Percentiles rank a stretch among this genome's conserved stretches.
Conservation (phyloP, 169 alveolate species). For the Plasmodium reichenowi region DNA sequence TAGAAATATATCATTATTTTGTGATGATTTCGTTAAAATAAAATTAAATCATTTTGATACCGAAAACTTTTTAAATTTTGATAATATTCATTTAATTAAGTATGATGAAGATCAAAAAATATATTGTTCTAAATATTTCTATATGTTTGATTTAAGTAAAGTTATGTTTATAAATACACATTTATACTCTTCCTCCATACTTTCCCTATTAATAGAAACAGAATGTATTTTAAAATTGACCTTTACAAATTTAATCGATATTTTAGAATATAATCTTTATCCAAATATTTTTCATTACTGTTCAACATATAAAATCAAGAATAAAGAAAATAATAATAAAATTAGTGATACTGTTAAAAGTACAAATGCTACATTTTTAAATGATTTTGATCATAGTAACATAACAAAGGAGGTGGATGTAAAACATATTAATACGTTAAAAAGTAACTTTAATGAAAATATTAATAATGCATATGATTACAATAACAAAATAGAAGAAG, state of each 20-base stretch:
- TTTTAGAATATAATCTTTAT: conserved; percentile 35
- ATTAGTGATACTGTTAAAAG: not conserved
- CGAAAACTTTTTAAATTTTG: conserved; percentile 56
- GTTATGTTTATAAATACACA: conserved; percentile 49
- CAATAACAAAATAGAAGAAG: not conserved
- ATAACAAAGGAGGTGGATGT: not conserved
- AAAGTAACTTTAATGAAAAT: not conserved
- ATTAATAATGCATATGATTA: not conserved
- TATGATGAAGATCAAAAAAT: conserved; percentile 30
- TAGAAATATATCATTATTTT: not conserved
- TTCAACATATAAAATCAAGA: not conserved
- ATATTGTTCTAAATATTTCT: conserved; percentile 57
- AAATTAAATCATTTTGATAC: conserved; percentile 31
- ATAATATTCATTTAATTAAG: conserved; percentile 33
- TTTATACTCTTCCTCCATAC: conserved; percentile 30
- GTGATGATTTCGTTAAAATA: conserved; percentile 24
- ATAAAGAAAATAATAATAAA: not conserved
- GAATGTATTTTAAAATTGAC: conserved; percentile 20
- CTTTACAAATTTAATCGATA: conserved; percentile 19
- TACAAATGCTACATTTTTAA: not conserved
- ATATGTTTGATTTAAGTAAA: conserved; percentile 42
- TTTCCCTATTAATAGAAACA: conserved; percentile 51
- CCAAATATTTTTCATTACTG: conserved; percentile 52
- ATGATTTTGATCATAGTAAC: not conserved
- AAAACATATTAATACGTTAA: not conserved